phyloP scores from a whole-genome alignment of 176 grass and related monocot species.

The Bonia amplexicaulis region DNA sequence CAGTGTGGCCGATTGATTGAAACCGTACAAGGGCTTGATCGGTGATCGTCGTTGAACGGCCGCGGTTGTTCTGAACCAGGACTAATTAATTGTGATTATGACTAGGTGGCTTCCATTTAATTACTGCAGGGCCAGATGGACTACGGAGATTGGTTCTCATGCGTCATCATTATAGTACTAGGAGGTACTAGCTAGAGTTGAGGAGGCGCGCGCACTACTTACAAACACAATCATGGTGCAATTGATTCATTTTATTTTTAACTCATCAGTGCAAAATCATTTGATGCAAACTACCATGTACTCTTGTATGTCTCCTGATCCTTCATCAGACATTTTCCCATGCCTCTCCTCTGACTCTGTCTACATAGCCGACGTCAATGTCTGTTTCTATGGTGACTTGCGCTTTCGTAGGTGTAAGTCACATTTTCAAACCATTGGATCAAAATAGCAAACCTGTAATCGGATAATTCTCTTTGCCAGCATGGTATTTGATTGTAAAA shows the following conservation, averaged over 20 bases:
- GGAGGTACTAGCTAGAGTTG: background rate
- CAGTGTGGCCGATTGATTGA: constrained; percentile 11
- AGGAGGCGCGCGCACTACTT: background rate
- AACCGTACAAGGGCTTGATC: background rate
- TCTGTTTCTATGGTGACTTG: too few species aligned
- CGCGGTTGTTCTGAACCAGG: background rate
- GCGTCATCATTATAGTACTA: background rate
- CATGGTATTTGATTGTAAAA: too few species aligned
- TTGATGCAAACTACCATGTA: background rate
- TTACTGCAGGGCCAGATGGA: background rate
- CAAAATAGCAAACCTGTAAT: too few species aligned
- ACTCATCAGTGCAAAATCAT: background rate
- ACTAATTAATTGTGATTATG: background rate
- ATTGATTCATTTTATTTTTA: background rate
- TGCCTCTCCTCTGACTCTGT: too few species aligned
- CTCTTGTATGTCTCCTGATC: too few species aligned
- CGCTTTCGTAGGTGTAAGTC: too few species aligned
- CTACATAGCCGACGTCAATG: too few species aligned
- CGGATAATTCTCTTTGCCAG: too few species aligned
- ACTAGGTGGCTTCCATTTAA: background rate
- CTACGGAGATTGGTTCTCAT: background rate
- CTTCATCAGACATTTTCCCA: too few species aligned
- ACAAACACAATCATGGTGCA: background rate
- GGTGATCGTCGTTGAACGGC: background rate
- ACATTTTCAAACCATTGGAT: too few species aligned